Evolutionary conservation across 192 early-diverging fungal species (phyloP).

Genomic region (Podila horticola): DNA sequence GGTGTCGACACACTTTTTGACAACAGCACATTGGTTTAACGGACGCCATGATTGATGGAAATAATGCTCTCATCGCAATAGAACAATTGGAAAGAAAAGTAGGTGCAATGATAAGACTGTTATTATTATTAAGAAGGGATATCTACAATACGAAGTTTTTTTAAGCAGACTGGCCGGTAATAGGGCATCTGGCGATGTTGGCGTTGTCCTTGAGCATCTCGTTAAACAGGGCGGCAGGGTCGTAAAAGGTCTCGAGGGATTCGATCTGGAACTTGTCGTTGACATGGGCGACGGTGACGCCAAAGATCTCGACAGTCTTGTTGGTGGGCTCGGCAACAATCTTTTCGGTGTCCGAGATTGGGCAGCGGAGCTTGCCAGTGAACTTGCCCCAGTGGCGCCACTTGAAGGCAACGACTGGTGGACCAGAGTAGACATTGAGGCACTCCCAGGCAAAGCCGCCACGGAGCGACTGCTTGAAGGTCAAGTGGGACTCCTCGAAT

Average conservation of each 20-base stretch:
- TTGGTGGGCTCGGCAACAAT: conserved; percentile 51
- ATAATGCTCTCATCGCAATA: too few species aligned
- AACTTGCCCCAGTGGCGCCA: conserved; percentile 59
- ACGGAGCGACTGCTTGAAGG: conserved; percentile 52
- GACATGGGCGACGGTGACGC: conserved; percentile 53
- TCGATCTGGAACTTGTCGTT: conserved; percentile 57
- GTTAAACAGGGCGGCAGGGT: conserved; percentile 24
- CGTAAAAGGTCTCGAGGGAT: conserved; percentile 18
- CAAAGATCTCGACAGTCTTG: conserved; percentile 46
- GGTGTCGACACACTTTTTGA: too few species aligned
- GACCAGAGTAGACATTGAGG: conserved; percentile 56
- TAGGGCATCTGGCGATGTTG: conserved; percentile 13
- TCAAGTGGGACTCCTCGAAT: conserved; percentile 55
- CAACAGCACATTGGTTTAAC: too few species aligned
- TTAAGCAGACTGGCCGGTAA: conserved; percentile 14
- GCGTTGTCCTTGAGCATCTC: conserved; percentile 29
- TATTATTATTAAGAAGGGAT: too few species aligned
- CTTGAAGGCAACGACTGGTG: conserved; percentile 58
- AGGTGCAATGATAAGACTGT: too few species aligned
- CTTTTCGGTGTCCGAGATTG: conserved; percentile 50
- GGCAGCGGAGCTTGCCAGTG: conserved; percentile 47
- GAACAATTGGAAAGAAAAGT: too few species aligned
- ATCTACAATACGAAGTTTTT: too few species aligned
- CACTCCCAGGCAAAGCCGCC: conserved; percentile 57
- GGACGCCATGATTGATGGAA: too few species aligned